A percentile compares a stretch with the other conserved stretches of the same genome.
Conservation (phyloP, 2,329 filamentous ascomycete species). For the Dactylonectria macrodidyma region DNA sequence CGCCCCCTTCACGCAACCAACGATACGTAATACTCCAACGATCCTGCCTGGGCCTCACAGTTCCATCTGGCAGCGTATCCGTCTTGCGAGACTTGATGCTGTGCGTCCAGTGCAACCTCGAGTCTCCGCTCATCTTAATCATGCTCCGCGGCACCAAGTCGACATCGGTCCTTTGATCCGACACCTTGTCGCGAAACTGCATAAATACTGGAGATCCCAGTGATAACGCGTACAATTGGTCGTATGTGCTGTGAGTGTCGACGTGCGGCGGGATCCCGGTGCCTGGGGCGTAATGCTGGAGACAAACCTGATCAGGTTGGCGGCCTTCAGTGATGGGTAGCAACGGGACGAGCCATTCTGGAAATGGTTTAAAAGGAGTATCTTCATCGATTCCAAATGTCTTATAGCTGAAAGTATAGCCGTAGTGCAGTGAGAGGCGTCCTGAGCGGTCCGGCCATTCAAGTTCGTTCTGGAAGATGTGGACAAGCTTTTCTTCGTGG, state of each 20-base stretch:
- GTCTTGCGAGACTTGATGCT: conserved; percentile 69
- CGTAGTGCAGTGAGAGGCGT: conserved; percentile 67
- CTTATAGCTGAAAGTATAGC: conserved; percentile 72
- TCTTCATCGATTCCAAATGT: conserved; percentile 68
- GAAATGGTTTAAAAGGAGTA: conserved; percentile 65
- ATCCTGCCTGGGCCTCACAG: conserved; percentile 58
- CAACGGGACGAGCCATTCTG: conserved; percentile 65
- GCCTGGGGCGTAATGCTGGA: conserved; percentile 73
- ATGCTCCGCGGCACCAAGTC: conserved; percentile 65
- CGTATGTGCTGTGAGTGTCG: conserved; percentile 67
- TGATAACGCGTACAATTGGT: conserved; percentile 62
- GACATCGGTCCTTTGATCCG: conserved; percentile 55
- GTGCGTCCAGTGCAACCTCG: conserved; percentile 69
- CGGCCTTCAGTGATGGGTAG: conserved; percentile 61
- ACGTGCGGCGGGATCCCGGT: conserved; percentile 73
- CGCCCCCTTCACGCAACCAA: conserved; percentile 62
- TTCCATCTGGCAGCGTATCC: conserved; percentile 62
- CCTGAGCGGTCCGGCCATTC: conserved; percentile 62
- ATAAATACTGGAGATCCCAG: conserved; percentile 61
- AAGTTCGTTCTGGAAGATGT: conserved; percentile 59
- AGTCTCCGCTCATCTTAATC: conserved; percentile 65
- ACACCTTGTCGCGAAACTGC: conserved; percentile 56
- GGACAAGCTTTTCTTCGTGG: conserved; percentile 61
- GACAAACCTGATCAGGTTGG: conserved; percentile 70
- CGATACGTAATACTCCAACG: conserved; percentile 71